Conservation (phyloP, 2,329 filamentous ascomycete genomes). For the Macrophomina tecta region DNA sequence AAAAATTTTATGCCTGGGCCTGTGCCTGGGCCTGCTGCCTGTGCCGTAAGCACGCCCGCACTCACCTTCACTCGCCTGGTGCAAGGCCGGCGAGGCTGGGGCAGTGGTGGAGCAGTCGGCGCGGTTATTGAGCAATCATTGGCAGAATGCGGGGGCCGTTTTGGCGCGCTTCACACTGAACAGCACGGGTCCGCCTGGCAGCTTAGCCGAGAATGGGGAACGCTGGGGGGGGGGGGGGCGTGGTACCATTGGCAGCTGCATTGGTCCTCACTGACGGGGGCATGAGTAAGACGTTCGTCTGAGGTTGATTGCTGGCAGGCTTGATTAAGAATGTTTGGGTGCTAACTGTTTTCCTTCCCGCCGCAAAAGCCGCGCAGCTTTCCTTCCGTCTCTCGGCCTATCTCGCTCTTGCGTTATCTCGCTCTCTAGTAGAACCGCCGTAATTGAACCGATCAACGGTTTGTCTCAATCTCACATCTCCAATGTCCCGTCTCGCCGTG, state of each 20-base stretch:
- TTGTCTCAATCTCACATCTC: neutral
- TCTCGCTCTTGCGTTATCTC: neutral
- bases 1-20: constrained; percentile 4
- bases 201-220: constrained; percentile 9
- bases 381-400: neutral
- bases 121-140: constrained; percentile 1
- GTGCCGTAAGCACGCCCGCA: neutral
- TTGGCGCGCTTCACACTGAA: constrained; percentile 8
- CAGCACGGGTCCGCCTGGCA: neutral
- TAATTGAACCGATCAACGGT: constrained; percentile 6
- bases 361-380: constrained; percentile 12
- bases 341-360: constrained; percentile 5
- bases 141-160: neutral
- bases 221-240: neutral
- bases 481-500: neutral
- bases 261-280: neutral
- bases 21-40: neutral
- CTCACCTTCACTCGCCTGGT: neutral
- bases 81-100: neutral
- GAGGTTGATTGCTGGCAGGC: neutral
- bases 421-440: neutral
- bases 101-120: neutral
- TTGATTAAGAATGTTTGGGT: neutral
- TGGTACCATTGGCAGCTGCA: neutral
- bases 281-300: constrained; percentile 8